These are phyloP conservation scores for Dioscorea alata DNA, from an alignment of 106 monocot species.

Conservation along the genomic window DNA sequence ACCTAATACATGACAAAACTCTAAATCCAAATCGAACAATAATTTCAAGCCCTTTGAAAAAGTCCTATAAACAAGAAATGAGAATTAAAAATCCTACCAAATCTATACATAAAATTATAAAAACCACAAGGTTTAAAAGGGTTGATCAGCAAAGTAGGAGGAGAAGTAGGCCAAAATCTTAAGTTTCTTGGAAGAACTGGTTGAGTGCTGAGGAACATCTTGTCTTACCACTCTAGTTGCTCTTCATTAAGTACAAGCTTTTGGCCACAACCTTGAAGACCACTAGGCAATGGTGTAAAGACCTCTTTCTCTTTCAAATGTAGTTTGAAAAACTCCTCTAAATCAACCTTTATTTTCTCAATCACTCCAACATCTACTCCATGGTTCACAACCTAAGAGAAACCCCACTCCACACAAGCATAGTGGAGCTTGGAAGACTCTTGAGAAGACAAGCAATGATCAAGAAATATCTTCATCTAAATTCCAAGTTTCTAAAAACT, in stretches of 20 bases:
- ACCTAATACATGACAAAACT: no score
- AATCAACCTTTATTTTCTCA: constrained; percentile 8
- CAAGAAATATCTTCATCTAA: constrained; percentile 2
- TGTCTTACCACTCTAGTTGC: constrained; percentile 42
- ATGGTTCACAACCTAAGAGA: constrained; percentile 31
- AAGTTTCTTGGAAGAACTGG: constrained; percentile 12
- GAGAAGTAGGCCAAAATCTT: constrained; percentile 34
- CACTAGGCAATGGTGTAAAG: constrained; percentile 9
- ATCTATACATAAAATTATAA: no score
- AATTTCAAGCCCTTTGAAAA: no score
- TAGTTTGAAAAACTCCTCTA: constrained; percentile 28
- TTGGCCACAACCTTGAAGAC: constrained; percentile 36
- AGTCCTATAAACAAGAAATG: no score
- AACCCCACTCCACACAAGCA: constrained; percentile 29
- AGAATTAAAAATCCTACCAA: no score
- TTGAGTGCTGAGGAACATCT: constrained; percentile 17
- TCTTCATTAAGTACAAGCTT: constrained; percentile 23
- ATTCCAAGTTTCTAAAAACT: no score
- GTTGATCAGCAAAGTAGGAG: constrained; percentile 3
- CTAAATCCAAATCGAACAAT: no score
- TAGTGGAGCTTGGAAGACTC: constrained; percentile 13
- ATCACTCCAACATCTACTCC: constrained; percentile 11
- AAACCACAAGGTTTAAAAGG: no score
- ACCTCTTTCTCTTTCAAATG: constrained; percentile 22
- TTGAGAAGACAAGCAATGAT: background rate